phyloP scores from a whole-genome alignment of 495 filamentous ascomycete genomes.

The Jackrogersella multiformis region DNA sequence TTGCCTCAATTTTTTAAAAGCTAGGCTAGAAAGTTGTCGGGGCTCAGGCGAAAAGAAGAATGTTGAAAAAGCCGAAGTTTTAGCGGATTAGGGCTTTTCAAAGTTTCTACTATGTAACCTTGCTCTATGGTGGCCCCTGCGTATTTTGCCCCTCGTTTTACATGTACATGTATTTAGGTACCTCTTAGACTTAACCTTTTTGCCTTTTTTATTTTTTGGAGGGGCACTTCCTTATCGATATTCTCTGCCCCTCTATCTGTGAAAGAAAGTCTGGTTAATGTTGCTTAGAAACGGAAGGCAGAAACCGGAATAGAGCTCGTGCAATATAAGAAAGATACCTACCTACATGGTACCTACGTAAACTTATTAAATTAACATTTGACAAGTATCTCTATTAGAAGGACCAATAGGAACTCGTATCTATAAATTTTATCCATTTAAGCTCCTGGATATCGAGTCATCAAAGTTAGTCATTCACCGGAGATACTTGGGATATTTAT shows the following conservation, averaged over 20 bases:
- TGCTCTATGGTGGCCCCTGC: conserved; percentile 15
- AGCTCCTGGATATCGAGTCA: background rate
- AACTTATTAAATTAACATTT: too few species aligned
- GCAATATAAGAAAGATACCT: too few species aligned
- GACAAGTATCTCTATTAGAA: background rate
- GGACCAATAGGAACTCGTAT: background rate
- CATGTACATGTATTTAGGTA: background rate
- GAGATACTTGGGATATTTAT: conserved; percentile 5
- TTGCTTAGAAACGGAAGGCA: conserved; percentile 11
- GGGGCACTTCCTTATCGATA: conserved; percentile 33
- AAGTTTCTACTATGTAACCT: too few species aligned
- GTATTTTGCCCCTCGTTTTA: conserved; percentile 7
- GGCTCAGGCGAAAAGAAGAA: conserved; percentile 18
- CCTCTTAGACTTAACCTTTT: background rate
- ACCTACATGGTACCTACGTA: background rate
- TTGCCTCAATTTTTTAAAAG: conserved; percentile 45
- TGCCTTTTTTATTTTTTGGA: conserved; percentile 14
- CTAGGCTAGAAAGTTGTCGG: conserved; percentile 16
- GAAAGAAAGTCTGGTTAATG: background rate
- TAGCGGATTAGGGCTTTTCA: conserved; percentile 46
- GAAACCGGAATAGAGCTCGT: background rate
- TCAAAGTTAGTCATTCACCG: conserved; percentile 19
- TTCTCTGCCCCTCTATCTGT: conserved; percentile 31
- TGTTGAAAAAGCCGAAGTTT: conserved; percentile 38
- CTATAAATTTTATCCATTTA: background rate